Conservation (phyloP, 2,329 filamentous ascomycete species). For the Sporothrix luriei region DNA sequence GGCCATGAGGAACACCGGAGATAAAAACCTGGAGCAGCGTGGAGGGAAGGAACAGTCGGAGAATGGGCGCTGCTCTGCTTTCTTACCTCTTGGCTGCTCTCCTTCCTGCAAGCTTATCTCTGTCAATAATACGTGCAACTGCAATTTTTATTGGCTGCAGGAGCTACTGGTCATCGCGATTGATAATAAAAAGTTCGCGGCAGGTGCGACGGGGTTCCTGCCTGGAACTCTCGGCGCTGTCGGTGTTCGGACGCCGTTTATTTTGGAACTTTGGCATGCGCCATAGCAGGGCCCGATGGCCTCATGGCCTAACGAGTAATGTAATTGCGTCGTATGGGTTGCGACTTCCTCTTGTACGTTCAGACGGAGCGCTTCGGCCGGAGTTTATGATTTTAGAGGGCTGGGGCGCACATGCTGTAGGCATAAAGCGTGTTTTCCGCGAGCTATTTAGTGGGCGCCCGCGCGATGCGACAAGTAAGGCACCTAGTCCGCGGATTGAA, state of each 20-base stretch:
- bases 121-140: not conserved
- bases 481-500: not conserved
- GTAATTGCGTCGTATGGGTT: too few relatives aligned
- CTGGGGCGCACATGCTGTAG: slow-evolving; percentile 6
- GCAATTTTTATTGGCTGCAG: slow-evolving; percentile 15
- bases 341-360: not conserved
- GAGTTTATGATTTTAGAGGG: slow-evolving; percentile 14
- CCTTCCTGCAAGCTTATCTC: slow-evolving; percentile 23
- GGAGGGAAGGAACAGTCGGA: not conserved
- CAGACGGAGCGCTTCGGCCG: slow-evolving; percentile 15
- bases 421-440: slow-evolving; percentile 11
- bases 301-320: not conserved
- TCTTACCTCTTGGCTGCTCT: not conserved
- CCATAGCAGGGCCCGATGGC: slow-evolving; percentile 23
- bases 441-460: slow-evolving; percentile 7
- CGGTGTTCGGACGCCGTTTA: not conserved
- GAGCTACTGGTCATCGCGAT: slow-evolving; percentile 16
- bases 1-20: not conserved
- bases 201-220: not conserved
- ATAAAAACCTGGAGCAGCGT: slow-evolving; percentile 10
- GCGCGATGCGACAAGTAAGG: too few relatives aligned
- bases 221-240: slow-evolving; percentile 7
- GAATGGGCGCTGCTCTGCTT: not conserved
- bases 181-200: slow-evolving; percentile 10
- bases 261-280: not conserved